These are phyloP conservation scores for Mucor piriformis DNA, from an alignment of 371 early-diverging fungal species.

Conservation along the genomic window DNA sequence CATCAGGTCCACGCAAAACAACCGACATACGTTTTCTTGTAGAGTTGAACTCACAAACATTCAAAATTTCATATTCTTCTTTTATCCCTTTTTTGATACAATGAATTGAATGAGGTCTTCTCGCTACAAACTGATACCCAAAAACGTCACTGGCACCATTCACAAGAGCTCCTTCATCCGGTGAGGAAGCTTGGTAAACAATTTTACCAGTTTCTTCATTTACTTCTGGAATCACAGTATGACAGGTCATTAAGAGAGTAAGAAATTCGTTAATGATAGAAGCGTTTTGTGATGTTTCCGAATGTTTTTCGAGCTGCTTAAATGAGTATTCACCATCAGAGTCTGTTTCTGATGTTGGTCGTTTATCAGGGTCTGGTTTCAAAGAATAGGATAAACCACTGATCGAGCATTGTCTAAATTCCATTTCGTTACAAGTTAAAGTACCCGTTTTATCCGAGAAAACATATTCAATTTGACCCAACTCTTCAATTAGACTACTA, in stretches of 20 bases:
- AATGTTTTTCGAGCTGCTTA: slow-evolving; percentile 60
- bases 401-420: slow-evolving; percentile 86
- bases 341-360: slow-evolving; percentile 31
- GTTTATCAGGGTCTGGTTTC: slow-evolving; percentile 65
- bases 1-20: slow-evolving; percentile 84
- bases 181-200: slow-evolving; percentile 87
- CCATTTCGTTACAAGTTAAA: slow-evolving; percentile 96
- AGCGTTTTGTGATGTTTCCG: slow-evolving; percentile 52
- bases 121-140: slow-evolving; percentile 74
- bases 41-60: slow-evolving; percentile 96
- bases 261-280: slow-evolving; percentile 71
- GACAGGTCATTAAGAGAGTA: slow-evolving; percentile 89
- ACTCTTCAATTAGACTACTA: slow-evolving; percentile 90
- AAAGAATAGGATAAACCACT: slow-evolving; percentile 76
- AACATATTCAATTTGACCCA: slow-evolving; percentile 88
- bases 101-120: slow-evolving; percentile 85
- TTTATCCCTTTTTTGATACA: slow-evolving; percentile 66
- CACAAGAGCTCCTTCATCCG: slow-evolving; percentile 90
- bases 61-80: slow-evolving; percentile 82
- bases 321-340: slow-evolving; percentile 61
- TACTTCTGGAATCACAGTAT: slow-evolving; percentile 95
- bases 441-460: slow-evolving; percentile 96
- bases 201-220: slow-evolving; percentile 52
- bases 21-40: slow-evolving; percentile 97
- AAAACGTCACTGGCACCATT: slow-evolving; percentile 72